A percentile compares a stretch with the other conserved stretches of the same genome.
phyloP scores from a whole-genome alignment of 805 yeast genomes.

The Barnettozyma pratensis region DNA sequence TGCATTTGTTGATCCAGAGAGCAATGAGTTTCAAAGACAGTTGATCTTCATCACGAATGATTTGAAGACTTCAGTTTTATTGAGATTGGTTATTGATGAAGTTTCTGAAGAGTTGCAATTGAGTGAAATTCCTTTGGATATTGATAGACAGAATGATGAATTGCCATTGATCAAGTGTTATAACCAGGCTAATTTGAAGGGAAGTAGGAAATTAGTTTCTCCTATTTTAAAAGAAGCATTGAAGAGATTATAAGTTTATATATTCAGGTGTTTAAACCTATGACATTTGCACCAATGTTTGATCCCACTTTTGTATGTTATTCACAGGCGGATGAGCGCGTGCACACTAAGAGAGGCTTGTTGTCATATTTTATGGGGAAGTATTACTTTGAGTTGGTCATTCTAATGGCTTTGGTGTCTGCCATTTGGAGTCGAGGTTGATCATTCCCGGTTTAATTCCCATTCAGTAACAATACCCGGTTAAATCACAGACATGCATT shows the following conservation, averaged over 20 bases:
- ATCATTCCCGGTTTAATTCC: too few species aligned
- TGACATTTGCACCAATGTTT: too few species aligned
- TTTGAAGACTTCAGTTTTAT: background rate
- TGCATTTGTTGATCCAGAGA: conserved; percentile 22
- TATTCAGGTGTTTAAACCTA: background rate
- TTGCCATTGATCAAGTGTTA: background rate
- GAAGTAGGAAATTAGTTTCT: conserved; percentile 8
- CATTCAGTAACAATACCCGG: too few species aligned
- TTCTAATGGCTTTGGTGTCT: too few species aligned
- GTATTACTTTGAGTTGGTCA: too few species aligned
- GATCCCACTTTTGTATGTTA: too few species aligned
- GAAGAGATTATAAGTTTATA: background rate
- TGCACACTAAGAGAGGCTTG: too few species aligned
- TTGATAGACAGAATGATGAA: conserved; percentile 1
- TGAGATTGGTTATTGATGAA: conserved; percentile 2
- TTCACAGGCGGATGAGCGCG: too few species aligned
- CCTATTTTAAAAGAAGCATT: conserved; percentile 4
- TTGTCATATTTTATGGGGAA: too few species aligned
- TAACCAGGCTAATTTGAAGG: conserved; percentile 3
- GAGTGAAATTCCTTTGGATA: conserved; percentile 12
- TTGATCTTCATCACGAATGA: conserved; percentile 23
- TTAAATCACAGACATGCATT: too few species aligned
- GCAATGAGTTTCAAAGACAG: conserved; percentile 37
- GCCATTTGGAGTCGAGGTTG: too few species aligned
- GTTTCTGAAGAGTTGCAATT: background rate